Evolutionary conservation across 2,329 filamentous ascomycete species (phyloP).

Genomic region (Periconia macrospinosa): DNA sequence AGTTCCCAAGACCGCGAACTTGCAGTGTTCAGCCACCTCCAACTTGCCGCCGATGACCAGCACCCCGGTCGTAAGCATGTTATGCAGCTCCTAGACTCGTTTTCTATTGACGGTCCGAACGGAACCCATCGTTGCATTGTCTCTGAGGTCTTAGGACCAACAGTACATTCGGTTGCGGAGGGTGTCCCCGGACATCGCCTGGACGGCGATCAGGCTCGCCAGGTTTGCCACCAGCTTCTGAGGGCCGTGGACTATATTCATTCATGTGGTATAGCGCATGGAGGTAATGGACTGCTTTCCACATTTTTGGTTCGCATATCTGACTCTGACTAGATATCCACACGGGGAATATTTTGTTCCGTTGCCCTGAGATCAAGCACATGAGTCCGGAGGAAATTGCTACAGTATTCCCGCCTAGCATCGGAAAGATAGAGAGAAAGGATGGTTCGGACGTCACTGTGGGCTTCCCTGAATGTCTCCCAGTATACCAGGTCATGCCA

Average conservation of each 20-base stretch:
- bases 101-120: not conserved
- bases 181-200: not conserved
- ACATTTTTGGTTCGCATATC: not conserved
- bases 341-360: constrained; percentile 1
- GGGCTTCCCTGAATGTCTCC: not conserved
- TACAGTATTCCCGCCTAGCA: not conserved
- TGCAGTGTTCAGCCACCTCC: not conserved
- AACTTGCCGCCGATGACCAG: not conserved
- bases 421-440: not conserved
- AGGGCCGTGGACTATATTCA: constrained; percentile 6
- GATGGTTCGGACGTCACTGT: no score
- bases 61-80: constrained; percentile 5
- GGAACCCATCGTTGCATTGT: constrained; percentile 1
- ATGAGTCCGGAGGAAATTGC: not conserved
- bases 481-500: not conserved
- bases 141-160: constrained; percentile 2
- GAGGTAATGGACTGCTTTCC: not conserved
- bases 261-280: constrained; percentile 3
- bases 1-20: not conserved
- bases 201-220: not conserved
- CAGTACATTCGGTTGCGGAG: not conserved
- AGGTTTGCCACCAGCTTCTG: not conserved
- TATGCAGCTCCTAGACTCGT: not conserved
- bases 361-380: not conserved
- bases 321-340: constrained; percentile 4